phyloP scores from a whole-genome alignment of 108 stramenopile genomes.

The Skeletonema menzelii region DNA sequence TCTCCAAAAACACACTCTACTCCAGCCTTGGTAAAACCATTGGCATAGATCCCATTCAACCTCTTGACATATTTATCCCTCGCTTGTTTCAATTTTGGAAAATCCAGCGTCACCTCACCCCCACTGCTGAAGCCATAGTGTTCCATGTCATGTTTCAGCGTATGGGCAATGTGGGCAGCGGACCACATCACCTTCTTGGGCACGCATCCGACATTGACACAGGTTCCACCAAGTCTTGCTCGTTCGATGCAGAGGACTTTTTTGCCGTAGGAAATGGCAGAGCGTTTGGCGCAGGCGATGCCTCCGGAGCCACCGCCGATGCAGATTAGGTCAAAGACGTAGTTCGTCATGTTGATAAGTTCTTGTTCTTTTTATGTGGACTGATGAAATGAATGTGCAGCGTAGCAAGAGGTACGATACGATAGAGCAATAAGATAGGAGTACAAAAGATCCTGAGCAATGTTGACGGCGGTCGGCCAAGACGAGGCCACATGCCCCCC shows the following conservation, averaged over 20 bases:
- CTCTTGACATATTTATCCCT: conserved; percentile 86
- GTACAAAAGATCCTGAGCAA: no score
- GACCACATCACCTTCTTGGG: conserved; percentile 97
- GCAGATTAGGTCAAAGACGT: conserved; percentile 71
- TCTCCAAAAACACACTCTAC: conserved; percentile 58
- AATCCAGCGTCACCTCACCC: conserved; percentile 57
- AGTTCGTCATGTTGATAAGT: conserved; percentile 6
- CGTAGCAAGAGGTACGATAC: no score
- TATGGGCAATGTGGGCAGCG: conserved; percentile 71
- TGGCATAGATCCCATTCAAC: conserved; percentile 87
- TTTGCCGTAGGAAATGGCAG: conserved; percentile 20
- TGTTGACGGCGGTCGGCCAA: no score
- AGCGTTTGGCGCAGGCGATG: conserved; percentile 54
- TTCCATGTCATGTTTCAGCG: conserved; percentile 60
- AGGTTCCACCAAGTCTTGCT: conserved; percentile 89
- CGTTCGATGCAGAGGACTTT: conserved; percentile 42
- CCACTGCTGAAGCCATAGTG: conserved; percentile 48
- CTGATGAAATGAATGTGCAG: no score
- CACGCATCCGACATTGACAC: conserved; percentile 99
- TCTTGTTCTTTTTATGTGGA: not conserved
- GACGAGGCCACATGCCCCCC: no score
- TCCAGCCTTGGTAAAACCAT: conserved; percentile 61
- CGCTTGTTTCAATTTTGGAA: conserved; percentile 73
- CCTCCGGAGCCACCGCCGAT: conserved; percentile 63
- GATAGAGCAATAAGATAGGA: no score